A percentile compares a stretch with the other conserved stretches of the same genome.
Conservation (phyloP, 2,329 filamentous ascomycete genomes). For the Rosellinia necatrix region DNA sequence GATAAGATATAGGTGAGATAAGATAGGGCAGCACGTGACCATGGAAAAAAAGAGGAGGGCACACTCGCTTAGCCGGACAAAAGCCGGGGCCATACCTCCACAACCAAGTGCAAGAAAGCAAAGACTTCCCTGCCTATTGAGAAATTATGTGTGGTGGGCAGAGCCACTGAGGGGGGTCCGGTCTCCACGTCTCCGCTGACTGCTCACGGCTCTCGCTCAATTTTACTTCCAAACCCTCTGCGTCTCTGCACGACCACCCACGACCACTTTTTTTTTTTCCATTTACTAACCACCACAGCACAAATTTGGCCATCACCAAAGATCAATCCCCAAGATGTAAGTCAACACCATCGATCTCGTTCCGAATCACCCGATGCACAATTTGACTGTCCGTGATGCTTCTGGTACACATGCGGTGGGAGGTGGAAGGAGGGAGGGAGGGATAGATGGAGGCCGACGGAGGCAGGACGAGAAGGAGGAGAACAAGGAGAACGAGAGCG, state of each 20-base stretch:
- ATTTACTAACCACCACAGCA: constrained; percentile 40
- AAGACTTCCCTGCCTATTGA: too few relatives aligned
- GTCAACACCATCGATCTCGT: constrained; percentile 19
- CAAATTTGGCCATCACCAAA: constrained; percentile 36
- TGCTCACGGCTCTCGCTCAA: constrained; percentile 18
- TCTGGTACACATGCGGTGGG: not conserved
- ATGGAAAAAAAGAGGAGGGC: constrained; percentile 26
- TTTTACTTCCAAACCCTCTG: constrained; percentile 36
- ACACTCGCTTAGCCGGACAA: constrained; percentile 40
- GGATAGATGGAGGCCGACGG: not conserved
- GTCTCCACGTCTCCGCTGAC: constrained; percentile 7
- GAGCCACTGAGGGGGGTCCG: constrained; percentile 8
- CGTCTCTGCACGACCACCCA: constrained; percentile 25
- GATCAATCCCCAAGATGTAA: constrained; percentile 41
- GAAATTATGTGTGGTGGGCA: constrained; percentile 19
- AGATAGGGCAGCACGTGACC: constrained; percentile 32
- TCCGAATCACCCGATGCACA: not conserved
- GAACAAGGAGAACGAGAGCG: not conserved
- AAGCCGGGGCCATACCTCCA: constrained; percentile 34
- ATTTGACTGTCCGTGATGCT: not conserved
- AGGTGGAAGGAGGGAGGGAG: not conserved
- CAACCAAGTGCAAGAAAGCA: constrained; percentile 18
- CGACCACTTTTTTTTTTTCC: constrained; percentile 28
- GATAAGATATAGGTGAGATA: too few relatives aligned
- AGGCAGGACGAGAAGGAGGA: not conserved